Conservation (phyloP, 257 asterid genomes). For the Petunia secreta region DNA sequence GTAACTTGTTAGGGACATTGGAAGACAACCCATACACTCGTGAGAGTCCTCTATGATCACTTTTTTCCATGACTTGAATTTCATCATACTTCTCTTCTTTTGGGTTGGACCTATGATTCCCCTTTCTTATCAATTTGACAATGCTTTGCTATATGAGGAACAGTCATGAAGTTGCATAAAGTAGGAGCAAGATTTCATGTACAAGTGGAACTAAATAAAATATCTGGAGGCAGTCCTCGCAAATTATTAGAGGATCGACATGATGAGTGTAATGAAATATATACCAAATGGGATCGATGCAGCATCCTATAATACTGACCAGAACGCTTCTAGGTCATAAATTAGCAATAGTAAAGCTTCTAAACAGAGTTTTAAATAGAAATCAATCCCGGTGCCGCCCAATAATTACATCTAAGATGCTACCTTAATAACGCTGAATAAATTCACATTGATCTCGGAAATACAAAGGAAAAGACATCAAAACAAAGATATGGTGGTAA, state of each 20-base stretch:
- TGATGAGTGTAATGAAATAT: slow-evolving; percentile 20
- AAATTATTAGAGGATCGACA: slow-evolving; percentile 5
- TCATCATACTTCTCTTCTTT: neutral
- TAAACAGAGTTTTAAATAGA: neutral
- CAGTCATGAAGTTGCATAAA: slow-evolving; percentile 16
- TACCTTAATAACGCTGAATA: neutral
- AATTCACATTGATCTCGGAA: neutral
- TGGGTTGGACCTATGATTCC: neutral
- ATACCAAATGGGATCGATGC: neutral
- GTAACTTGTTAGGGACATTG: slow-evolving; percentile 27
- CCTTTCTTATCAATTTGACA: neutral
- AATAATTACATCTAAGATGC: neutral
- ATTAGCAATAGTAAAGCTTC: neutral
- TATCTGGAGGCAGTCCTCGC: neutral
- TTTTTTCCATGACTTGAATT: neutral
- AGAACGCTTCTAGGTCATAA: neutral
- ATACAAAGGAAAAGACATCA: neutral
- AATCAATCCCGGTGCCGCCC: too few relatives aligned
- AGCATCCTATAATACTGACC: slow-evolving; percentile 9
- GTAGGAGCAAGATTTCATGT: neutral
- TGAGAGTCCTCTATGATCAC: neutral
- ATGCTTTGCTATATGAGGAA: neutral
- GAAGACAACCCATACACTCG: neutral
- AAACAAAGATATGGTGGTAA: too few relatives aligned
- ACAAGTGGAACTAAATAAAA: slow-evolving; percentile 20